Evolutionary conservation across 108 stramenopile species (phyloP), one percentile per base, ranked within the genome.

Genomic region (Stephanodiscus triporus): DNA sequence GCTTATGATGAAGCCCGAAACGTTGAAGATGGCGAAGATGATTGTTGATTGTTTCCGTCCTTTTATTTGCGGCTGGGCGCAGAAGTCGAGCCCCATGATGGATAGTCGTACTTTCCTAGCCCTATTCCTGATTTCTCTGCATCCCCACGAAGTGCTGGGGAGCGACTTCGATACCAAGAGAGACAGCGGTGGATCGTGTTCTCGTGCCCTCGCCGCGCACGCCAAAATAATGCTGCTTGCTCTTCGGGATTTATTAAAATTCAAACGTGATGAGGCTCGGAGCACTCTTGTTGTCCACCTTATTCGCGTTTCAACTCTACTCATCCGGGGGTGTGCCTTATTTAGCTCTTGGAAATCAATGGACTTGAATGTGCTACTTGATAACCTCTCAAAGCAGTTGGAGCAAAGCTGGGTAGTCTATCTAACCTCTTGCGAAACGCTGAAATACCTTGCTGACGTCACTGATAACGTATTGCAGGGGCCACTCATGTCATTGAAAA

Each of bases 361-460:
- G 50, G 79, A 80, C 23, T 68, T 76, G 34, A 51, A 60, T 8
- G 13, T 70, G 23, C 68, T 80, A 2, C 14, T 76, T 1, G 70
- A 40, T 4, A 63, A 56, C 26, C 66, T 80, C 2, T 42, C 59
- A 45, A 63, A 20, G 19, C 68, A 70, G 58, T 55, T 76, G 29
- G 74, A 80, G n/a, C 79, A 80, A 64, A 75, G 79, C 50, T 80
- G 79, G 79, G 62, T 63, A 0, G 60, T 76, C 16, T 80, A 76
- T 54, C 47, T 80, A 24, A 73, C 75, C 3, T 76, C 75, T 49
- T 63, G 62, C 36, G 69, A 80, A 23, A 49, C 72, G 13, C 24
- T 80, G 14, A 34, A 43, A 17, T 70, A 80, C 26, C 38, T 80
- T 10, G 60, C 38, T 0, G 60, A 76, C 16, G 62, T 76, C 13